phyloP scores from a whole-genome alignment of 139 green algal species.

The Volvox africanus region DNA sequence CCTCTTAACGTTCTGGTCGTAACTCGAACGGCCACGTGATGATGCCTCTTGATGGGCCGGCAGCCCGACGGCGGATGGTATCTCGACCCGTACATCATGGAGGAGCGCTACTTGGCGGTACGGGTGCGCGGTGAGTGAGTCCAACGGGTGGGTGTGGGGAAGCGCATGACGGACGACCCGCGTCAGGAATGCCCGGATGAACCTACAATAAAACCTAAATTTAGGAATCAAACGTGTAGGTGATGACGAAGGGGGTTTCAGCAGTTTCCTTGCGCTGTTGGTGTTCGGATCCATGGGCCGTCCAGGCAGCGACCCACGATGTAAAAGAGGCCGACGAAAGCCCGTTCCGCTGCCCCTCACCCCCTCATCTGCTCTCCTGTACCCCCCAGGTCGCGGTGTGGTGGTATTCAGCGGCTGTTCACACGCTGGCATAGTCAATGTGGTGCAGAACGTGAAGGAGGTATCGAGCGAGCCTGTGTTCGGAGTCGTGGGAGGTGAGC shows the following conservation, averaged over 20 bases:
- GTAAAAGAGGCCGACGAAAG: too few species aligned
- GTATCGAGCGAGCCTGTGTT: conserved; percentile 17
- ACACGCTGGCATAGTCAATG: conserved; percentile 64
- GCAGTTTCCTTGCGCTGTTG: too few species aligned
- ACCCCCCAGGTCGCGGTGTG: conserved; percentile 42
- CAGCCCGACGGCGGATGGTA: conserved; percentile 51
- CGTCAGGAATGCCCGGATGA: background rate
- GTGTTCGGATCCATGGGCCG: background rate
- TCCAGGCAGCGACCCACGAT: too few species aligned
- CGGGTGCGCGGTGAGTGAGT: conserved; percentile 42
- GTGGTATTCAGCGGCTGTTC: conserved; percentile 63
- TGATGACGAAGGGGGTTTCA: too few species aligned
- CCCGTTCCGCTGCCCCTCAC: too few species aligned
- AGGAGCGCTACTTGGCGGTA: conserved; percentile 64
- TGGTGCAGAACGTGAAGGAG: conserved; percentile 34
- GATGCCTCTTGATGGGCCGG: too few species aligned
- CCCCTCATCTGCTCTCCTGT: too few species aligned
- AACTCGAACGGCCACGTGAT: too few species aligned
- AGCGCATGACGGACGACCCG: background rate
- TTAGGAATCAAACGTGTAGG: too few species aligned
- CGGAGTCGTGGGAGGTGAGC: conserved; percentile 57
- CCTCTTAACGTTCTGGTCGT: too few species aligned
- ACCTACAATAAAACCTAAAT: too few species aligned
- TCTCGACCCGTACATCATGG: conserved; percentile 53
- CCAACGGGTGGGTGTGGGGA: background rate